phyloP scores from a whole-genome alignment of 805 yeast species.

The Metschnikowia rubicola region DNA sequence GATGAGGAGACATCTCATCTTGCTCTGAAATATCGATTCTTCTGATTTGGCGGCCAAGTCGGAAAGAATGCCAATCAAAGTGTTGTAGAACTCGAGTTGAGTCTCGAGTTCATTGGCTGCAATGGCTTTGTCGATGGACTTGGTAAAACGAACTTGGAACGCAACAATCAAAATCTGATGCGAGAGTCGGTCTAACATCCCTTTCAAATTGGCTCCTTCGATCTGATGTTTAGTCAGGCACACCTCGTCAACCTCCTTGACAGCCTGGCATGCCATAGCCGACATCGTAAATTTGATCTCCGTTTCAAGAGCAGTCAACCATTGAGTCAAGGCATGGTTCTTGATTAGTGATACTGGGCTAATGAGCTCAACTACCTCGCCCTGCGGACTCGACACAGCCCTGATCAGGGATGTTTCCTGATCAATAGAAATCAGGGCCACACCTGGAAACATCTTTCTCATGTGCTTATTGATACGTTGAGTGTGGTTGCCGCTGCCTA shows the following conservation, averaged over 20 bases:
- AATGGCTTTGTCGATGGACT: slow-evolving; percentile 31
- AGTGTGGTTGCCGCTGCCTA: slow-evolving; percentile 60
- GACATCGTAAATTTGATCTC: slow-evolving; percentile 51
- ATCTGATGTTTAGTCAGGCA: not conserved
- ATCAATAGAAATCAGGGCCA: slow-evolving; percentile 41
- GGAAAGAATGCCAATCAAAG: slow-evolving; percentile 29
- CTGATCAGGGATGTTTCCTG: slow-evolving; percentile 30
- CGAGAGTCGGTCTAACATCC: slow-evolving; percentile 42
- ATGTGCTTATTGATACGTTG: slow-evolving; percentile 54
- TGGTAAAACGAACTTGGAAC: slow-evolving; percentile 57
- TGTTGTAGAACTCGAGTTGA: not conserved
- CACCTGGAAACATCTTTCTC: slow-evolving; percentile 68
- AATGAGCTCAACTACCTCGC: slow-evolving; percentile 49
- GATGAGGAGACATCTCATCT: slow-evolving; percentile 58
- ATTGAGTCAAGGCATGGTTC: slow-evolving; percentile 48
- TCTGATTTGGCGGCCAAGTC: slow-evolving; percentile 12
- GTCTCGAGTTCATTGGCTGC: not conserved
- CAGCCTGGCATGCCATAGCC: slow-evolving; percentile 25
- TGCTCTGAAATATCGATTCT: slow-evolving; percentile 33
- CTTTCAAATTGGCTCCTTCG: no score
- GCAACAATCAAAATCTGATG: slow-evolving; percentile 56
- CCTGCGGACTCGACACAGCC: slow-evolving; percentile 60
- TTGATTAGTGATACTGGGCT: slow-evolving; percentile 43
- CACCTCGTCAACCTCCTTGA: slow-evolving; percentile 14
- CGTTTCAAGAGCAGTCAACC: slow-evolving; percentile 59